Base-by-base conservation (phyloP, 2,329 filamentous ascomycete species). In the Dactylella cylindrospora region DNA sequence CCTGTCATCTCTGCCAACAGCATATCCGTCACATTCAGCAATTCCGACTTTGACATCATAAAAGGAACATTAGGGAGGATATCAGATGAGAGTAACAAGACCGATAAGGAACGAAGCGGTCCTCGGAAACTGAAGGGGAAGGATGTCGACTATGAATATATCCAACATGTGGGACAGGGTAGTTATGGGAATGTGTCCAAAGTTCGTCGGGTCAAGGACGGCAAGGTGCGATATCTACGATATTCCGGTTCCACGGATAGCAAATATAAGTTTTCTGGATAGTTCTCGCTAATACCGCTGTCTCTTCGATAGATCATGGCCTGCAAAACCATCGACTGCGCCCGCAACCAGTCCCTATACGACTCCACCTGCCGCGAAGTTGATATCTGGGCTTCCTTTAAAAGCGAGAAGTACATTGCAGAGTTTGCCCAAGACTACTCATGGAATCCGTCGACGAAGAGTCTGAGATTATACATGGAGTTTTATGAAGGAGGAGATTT, bases 321-420 rank as follows among this genome's bases (percentile, higher is more conserved):
- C 5, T 62, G 57, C 57, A 62, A 62, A 38, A 62, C 57, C 20
- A 62, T 62, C 43, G 57, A 62, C 40, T 62, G 57, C 31, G 57
- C 57, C 33, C 57, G 49, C 13, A 62, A 54, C 44, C 57, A 49
- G 22, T 19, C 23, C 12, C 57, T 62, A 8, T 62, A 62, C 57
- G 57, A 62, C 19, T 62, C 54, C 36, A 62, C 57, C n/a, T 62
- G 49, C 31, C 41, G 57, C 4, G 57, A 62, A 20, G 57, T 62
- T 15, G 57, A 62, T 20, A 54, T 62, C 32, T 62, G 57, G 57
- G 45, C 57, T 15, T 44, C 57, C 23, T 62, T 62, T 38, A 62
- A 62, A 44, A 62, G 41, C 36, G 57, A 62, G 10, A 62, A 62
- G 13, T 62, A 49, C 19, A 62, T 62, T 31, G 57, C 57, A n/a